Conservation (phyloP, 2,329 filamentous ascomycete genomes). For the Epichloe elymi region DNA sequence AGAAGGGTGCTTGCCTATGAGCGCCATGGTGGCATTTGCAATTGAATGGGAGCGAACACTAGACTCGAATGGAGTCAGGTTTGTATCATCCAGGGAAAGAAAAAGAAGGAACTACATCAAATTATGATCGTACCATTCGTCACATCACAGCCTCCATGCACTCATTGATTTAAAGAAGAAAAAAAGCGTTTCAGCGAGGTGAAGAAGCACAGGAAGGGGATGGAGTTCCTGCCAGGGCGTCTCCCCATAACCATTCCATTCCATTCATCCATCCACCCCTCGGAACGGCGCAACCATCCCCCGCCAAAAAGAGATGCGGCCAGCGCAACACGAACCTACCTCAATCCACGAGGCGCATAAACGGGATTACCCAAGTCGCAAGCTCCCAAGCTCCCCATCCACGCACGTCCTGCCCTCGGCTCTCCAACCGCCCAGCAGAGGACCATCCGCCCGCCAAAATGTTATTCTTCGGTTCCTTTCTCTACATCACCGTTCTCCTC, state of each 20-base stretch:
- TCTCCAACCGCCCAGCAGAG: neutral
- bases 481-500: slow-evolving; percentile 73
- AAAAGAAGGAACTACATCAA: neutral
- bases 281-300: slow-evolving; percentile 22
- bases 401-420: neutral
- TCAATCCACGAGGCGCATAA: neutral
- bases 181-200: too few species aligned
- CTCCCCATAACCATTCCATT: neutral
- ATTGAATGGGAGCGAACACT: neutral
- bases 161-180: too few species aligned
- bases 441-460: slow-evolving; percentile 27
- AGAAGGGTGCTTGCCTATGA: slow-evolving; percentile 7
- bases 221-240: too few species aligned
- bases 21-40: slow-evolving; percentile 10
- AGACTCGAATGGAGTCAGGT: too few species aligned
- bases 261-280: neutral
- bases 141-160: too few species aligned
- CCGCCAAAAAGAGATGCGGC: slow-evolving; percentile 8
- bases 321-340: neutral
- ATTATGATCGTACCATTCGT: neutral
- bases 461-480: slow-evolving; percentile 58
- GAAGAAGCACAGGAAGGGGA: too few species aligned
- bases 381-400: neutral
- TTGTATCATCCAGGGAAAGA: neutral
- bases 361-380: neutral